Conservation (phyloP, 2,329 filamentous ascomycete species). For the Emydomyces testavorans region DNA sequence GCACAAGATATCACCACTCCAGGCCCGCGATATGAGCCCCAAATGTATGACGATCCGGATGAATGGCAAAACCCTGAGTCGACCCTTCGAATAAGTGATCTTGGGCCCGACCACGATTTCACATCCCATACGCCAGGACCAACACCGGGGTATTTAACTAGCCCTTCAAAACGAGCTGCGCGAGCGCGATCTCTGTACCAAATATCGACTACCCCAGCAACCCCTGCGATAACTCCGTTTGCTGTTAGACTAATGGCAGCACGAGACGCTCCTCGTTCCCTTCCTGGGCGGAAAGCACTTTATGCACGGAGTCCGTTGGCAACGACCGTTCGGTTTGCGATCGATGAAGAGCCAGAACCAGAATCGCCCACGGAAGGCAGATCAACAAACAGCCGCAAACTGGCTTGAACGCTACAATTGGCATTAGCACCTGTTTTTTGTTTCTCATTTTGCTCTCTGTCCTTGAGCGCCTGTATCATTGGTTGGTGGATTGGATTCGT, state of each 20-base stretch:
- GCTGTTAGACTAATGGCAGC: constrained; percentile 28
- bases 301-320: constrained; percentile 18
- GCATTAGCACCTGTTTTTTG: not conserved
- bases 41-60: constrained; percentile 14
- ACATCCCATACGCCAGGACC: constrained; percentile 29
- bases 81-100: constrained; percentile 30
- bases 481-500: not conserved
- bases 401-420: not conserved
- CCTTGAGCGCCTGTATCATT: not conserved
- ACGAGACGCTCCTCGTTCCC: constrained; percentile 11
- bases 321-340: constrained; percentile 32
- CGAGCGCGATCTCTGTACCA: constrained; percentile 33
- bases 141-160: constrained; percentile 35
- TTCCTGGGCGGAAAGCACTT: constrained; percentile 8
- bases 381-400: constrained; percentile 21
- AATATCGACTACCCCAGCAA: constrained; percentile 37
- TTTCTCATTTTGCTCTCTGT: not conserved
- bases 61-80: constrained; percentile 28
- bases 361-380: constrained; percentile 33
- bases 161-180: constrained; percentile 38
- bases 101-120: constrained; percentile 24
- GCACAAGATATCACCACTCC: constrained; percentile 11
- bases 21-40: not conserved
- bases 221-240: constrained; percentile 35
- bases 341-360: constrained; percentile 32